Percentiles rank a stretch among this genome's conserved stretches.
phyloP scores from a whole-genome alignment of 164 flowering plant genomes.

The Aristolochia contorta region DNA sequence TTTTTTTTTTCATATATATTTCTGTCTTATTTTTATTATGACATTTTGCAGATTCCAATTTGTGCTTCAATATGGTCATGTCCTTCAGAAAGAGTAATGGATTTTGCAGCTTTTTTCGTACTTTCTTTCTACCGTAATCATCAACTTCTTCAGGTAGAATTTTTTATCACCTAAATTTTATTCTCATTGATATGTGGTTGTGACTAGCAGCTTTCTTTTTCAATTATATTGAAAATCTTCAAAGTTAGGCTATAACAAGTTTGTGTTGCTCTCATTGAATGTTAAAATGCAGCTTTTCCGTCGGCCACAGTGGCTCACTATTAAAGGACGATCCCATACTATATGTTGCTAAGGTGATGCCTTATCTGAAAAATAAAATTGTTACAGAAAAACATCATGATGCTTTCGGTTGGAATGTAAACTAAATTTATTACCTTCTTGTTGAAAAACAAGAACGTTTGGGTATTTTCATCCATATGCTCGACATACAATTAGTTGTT shows the following conservation, averaged over 20 bases:
- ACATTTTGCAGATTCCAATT: slow-evolving; percentile 54
- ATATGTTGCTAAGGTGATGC: slow-evolving; percentile 66
- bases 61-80: slow-evolving; percentile 96
- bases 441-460: too few species aligned
- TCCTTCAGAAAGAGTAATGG: slow-evolving; percentile 65
- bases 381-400: too few species aligned
- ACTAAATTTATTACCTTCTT: too few species aligned
- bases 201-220: neutral
- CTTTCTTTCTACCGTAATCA: slow-evolving; percentile 93
- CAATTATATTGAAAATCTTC: too few species aligned
- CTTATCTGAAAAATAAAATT: neutral
- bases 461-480: too few species aligned
- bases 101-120: slow-evolving; percentile 75
- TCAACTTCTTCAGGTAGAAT: slow-evolving; percentile 81
- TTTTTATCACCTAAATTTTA: neutral
- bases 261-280: neutral
- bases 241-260: too few species aligned
- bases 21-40: neutral
- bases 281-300: slow-evolving; percentile 57
- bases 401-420: too few species aligned
- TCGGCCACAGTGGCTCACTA: slow-evolving; percentile 93
- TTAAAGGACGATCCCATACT: slow-evolving; percentile 55
- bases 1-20: neutral
- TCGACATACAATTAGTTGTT: too few species aligned
- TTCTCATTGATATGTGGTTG: neutral